Percentiles rank a stretch among this genome's conserved stretches.
phyloP scores from a whole-genome alignment of 2,329 filamentous ascomycete species.

The Emmonsia crescens region DNA sequence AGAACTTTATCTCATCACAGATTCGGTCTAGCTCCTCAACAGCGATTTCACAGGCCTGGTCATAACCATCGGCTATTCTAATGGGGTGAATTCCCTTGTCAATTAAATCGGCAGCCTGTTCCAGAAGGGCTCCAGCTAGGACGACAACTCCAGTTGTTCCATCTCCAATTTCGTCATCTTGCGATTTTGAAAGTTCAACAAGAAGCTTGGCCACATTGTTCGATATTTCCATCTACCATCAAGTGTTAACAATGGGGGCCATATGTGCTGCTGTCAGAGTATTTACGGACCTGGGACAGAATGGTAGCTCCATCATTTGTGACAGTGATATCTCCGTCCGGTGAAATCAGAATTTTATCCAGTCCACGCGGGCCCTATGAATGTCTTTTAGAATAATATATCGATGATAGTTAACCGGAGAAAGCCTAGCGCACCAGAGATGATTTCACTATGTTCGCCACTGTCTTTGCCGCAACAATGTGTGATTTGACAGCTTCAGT shows the following conservation, averaged over 20 bases:
- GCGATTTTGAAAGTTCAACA: constrained; percentile 94
- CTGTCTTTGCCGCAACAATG: constrained; percentile 90
- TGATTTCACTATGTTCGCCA: constrained; percentile 94
- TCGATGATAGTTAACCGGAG: neutral
- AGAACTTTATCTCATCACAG: constrained; percentile 82
- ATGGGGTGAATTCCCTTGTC: constrained; percentile 99
- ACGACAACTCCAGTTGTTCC: constrained; percentile 97
- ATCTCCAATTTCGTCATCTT: constrained; percentile 98
- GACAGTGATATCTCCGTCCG: constrained; percentile 96
- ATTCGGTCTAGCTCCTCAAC: constrained; percentile 87
- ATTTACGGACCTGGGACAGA: constrained; percentile 53
- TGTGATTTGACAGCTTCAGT: constrained; percentile 97
- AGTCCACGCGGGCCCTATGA: constrained; percentile 73
- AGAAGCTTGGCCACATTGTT: constrained; percentile 97
- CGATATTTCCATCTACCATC: constrained; percentile 79
- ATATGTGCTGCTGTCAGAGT: neutral
- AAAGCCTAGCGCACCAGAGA: constrained; percentile 53
- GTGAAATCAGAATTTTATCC: constrained; percentile 98
- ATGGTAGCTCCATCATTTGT: constrained; percentile 99
- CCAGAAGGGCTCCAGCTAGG: constrained; percentile 81
- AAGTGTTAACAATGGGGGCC: constrained; percentile 4
- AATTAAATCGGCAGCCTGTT: constrained; percentile 94
- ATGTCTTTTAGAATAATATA: neutral
- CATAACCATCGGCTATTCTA: constrained; percentile 94
- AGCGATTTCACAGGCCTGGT: constrained; percentile 93